Percentiles rank a stretch among this genome's conserved stretches.
Evolutionary conservation across 345 rosid species (phyloP).

Genomic region (Eutrema yunnanense): DNA sequence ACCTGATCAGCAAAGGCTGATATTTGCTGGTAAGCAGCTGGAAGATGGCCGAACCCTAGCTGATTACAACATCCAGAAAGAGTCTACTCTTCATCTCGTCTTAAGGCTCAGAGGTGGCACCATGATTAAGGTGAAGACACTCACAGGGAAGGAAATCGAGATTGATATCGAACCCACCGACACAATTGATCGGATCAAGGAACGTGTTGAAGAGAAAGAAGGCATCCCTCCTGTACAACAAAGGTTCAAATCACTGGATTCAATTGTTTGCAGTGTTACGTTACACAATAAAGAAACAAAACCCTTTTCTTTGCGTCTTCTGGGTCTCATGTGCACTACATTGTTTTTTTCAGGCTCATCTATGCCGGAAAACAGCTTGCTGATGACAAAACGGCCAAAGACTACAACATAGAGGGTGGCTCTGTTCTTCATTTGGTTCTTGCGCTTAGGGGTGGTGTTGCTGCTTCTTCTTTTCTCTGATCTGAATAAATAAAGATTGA

Average conservation of each 20-base stretch:
- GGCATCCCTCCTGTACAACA: conserved; percentile 99
- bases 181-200: conserved; percentile 91
- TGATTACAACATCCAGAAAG: conserved; percentile 90
- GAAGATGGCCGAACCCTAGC: conserved; percentile 95
- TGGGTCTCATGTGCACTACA: neutral
- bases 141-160: conserved; percentile 92
- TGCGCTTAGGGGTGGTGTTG: conserved; percentile 80
- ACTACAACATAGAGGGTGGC: conserved; percentile 93
- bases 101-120: conserved; percentile 95
- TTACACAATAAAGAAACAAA: no score
- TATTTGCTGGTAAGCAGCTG: conserved; percentile 91
- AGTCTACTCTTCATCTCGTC: conserved; percentile 89
- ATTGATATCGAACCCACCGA: conserved; percentile 93
- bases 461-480: neutral
- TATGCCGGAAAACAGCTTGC: conserved; percentile 95
- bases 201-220: conserved; percentile 92
- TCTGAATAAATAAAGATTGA: neutral
- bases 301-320: neutral
- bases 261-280: no score
- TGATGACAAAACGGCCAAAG: conserved; percentile 89
- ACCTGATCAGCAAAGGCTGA: conserved; percentile 91
- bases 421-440: conserved; percentile 98
- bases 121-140: conserved; percentile 94
- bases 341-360: conserved; percentile 51
- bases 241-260: conserved; percentile 35